Base-by-base conservation (phyloP, 2,329 filamentous ascomycete species). In the Didymella segeticola region DNA sequence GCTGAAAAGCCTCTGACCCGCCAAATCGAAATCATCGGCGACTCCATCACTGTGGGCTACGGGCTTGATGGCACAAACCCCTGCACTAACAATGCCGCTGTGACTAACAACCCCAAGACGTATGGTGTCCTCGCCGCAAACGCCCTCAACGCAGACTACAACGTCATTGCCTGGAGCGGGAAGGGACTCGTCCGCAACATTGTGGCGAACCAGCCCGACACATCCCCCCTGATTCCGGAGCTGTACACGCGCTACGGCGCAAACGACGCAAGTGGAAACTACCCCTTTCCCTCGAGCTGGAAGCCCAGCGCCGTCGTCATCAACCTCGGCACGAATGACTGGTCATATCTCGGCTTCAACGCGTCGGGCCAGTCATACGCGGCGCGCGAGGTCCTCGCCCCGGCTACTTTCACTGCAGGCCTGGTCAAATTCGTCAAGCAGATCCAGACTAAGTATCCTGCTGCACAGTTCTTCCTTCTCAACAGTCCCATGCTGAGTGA, bases 31-130 rank as follows among this genome's bases (percentile, higher is more conserved):
- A 62, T 79, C 38, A 77, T 80, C 23, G 78, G 78, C 8, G 78
- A 80, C 62, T 79, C 77, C 20, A 79, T 79, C 57, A 75, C 68
- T 2, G 77, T 78, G 4, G 78, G 77, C 3, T 79, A 80, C 53
- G 78, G 78, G 2, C 69, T 79, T 12, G 77, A 78, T 47, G 78
- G 75, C 33, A 62, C 64, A 5, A 57, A 69, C 15, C 77, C 77
- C 9, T 80, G 78, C 58, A 64, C 64, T 3, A 75, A 79, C 64
- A 70, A 66, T 2, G 76, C 78, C 3, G 64, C 65, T 5, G 50
- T 78, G 2, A 72, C 78, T 53, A 66, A 78, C 55, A 77, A 75
- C 31, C 70, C 74, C 12, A 71, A 71, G 49, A 79, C 77, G 4
- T 80, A 79, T 47, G 77, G 74, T n/a, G 77, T 73, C 1, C 66